Percentiles rank a stretch among this genome's conserved stretches.
phyloP scores from a whole-genome alignment of 2,329 filamentous ascomycete genomes.

The Coleophoma cylindrospora region DNA sequence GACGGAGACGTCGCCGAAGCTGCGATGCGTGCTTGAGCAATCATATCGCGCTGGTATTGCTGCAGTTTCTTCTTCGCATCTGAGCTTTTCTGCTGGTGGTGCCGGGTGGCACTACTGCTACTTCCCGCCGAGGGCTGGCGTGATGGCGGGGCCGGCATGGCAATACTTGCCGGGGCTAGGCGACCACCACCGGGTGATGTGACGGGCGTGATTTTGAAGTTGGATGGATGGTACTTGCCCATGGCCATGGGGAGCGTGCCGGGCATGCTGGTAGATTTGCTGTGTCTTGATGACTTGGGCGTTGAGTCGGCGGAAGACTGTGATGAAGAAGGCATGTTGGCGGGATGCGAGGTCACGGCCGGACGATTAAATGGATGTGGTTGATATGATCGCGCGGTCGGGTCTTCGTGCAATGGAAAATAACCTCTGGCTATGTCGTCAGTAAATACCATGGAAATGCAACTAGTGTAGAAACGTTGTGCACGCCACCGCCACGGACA shows the following conservation, averaged over 20 bases:
- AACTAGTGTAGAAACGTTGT: background rate
- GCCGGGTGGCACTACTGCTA: constrained; percentile 27
- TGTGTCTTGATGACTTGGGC: constrained; percentile 7
- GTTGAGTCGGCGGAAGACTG: constrained; percentile 30
- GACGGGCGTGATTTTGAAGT: constrained; percentile 42
- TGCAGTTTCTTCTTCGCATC: constrained; percentile 47
- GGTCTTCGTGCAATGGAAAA: constrained; percentile 56
- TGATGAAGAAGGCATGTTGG: constrained; percentile 17
- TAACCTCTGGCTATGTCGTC: constrained; percentile 42
- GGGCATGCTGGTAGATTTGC: constrained; percentile 5
- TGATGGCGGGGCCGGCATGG: constrained; percentile 11
- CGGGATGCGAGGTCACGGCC: constrained; percentile 18
- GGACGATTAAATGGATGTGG: constrained; percentile 41
- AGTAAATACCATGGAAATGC: background rate
- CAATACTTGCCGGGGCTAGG: constrained; percentile 22
- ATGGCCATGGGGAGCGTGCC: constrained; percentile 36
- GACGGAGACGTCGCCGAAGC: constrained; percentile 1
- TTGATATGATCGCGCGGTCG: constrained; percentile 28
- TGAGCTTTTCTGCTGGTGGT: constrained; percentile 30
- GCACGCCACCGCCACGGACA: background rate
- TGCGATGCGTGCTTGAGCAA: constrained; percentile 49
- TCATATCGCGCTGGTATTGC: constrained; percentile 58
- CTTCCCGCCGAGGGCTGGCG: constrained; percentile 18
- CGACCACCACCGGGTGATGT: constrained; percentile 11
- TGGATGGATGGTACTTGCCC: constrained; percentile 60